Base-by-base conservation (phyloP, 164 flowering plant species). In the Platanus orientalis region DNA sequence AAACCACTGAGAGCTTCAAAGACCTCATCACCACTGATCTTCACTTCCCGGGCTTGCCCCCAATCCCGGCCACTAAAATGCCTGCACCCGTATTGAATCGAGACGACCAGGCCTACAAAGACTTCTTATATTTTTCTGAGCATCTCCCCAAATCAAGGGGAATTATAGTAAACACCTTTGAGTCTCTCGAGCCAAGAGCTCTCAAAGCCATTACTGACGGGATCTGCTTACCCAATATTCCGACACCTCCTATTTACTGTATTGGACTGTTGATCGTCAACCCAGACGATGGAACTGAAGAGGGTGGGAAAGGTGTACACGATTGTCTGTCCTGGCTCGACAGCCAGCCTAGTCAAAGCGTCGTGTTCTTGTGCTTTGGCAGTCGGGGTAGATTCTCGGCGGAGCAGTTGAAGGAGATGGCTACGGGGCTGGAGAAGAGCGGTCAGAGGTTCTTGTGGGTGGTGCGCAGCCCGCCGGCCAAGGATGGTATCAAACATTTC, bases 11-110 rank as follows among this genome's bases (percentile, higher is more conserved):
- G 17, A 63, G 66, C 40, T 60, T 73, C 58, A 71, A 51, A 54
- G 77, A 79, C 36, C 34, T 74, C 32, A 6, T 42, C 28, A 26
- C 63, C 23, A 23, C 44, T 40, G 14, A 23, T 14, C 27, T 71
- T 23, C 53, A 73, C 23, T 24, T 84, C 56, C 88, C 88, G 0
- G 84, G 85, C 3, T 14, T 76, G 23, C 82, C 86, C 0, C 70
- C 79, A 0, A 23, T 83, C 0, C 77, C 67, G 0, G 23, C 79
- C 0, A 44, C 68, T 0, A 62, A 75, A 54, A 48, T 76, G 78
- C 57, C 81, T 0, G 48, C 29, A n/a, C n/a, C n/a, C n/a, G n/a
- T n/a, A n/a, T n/a, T n/a, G n/a, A n/a, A n/a, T n/a, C n/a, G n/a
- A n/a, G 13, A 65, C 1, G 54, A 58, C 25, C 16, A 40, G 21